Conservation (phyloP, 306 rosid species). For the Quercus rubra region DNA sequence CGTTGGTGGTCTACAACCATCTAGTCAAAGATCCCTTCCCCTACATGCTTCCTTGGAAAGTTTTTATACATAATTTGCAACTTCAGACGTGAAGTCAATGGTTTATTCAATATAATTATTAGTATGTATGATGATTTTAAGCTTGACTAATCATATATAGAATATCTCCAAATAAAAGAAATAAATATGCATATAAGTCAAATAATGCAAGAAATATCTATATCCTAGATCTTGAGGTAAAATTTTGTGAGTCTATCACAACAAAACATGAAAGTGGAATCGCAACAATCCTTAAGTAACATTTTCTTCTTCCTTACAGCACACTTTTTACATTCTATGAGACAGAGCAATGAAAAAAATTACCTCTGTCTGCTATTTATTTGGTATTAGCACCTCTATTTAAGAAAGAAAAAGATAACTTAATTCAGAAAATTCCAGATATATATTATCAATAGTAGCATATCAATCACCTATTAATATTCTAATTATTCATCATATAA, state of each 20-base stretch:
- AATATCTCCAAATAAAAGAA: not conserved
- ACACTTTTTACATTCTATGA: too few species aligned
- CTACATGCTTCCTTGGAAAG: not conserved
- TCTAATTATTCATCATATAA: too few species aligned
- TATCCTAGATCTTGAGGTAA: not conserved
- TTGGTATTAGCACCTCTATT: too few species aligned
- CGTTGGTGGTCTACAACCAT: not conserved
- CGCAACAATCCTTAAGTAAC: slow-evolving; percentile 10
- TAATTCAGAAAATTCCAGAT: too few species aligned
- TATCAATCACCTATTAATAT: too few species aligned
- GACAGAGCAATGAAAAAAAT: too few species aligned
- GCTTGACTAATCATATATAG: not conserved
- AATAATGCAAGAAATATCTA: not conserved
- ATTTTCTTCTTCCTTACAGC: slow-evolving; percentile 57
- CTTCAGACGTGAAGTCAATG: not conserved
- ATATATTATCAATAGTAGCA: too few species aligned
- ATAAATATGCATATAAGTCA: not conserved
- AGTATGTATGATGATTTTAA: not conserved
- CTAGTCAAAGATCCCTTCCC: not conserved
- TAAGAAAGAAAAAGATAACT: too few species aligned
- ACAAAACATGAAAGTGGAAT: too few species aligned
- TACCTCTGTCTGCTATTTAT: too few species aligned
- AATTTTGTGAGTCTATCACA: too few species aligned
- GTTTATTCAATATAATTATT: not conserved
- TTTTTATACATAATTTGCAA: not conserved